Evolutionary conservation across 1,139 yeast species (phyloP), one percentile per base, ranked within the genome.

Genomic region (Pichia norvegensis): DNA sequence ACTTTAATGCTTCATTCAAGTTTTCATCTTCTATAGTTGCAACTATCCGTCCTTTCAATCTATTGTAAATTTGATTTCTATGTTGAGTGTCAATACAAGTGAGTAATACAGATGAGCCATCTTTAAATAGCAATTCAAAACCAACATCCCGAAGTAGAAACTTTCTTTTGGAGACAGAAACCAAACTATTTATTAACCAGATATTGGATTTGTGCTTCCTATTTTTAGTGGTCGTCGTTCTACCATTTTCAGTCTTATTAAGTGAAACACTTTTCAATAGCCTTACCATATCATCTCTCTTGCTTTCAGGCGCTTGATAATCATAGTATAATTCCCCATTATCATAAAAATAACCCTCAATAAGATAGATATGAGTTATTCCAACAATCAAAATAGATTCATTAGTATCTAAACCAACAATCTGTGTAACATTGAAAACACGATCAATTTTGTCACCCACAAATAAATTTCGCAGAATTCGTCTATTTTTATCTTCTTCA

Each of bases 351-450:
- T 81, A 85, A 53, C 80, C 79, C 48, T 79, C 85, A 48, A 84
- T 76, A 54, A 85, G 66, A 57, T 85, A 86, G 14, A 85, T 55
- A 56, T 82, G 79, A 9, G 68, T 67, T 4, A 71, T 65, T 0
- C 95, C 95, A 29, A 82, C 60, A 21, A 86, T 81, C 64, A 86
- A 66, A 41, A 86, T 70, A 31, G 92, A 85, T 57, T 85, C 95
- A 21, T 73, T 67, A 1, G 88, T 79, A 21, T 80, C 85, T 21
- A 86, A 65, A 0, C 95, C 95, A 48, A 81, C 67, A 22, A 86
- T 76, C 44, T 80, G 79, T 49, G 88, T 78, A 2, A 84, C 78
- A 60, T 86, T 86, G 81, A 86, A 80, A n/a, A 86, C 64, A 10
- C 78, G 76, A 14, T 68, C 70, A 25, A 86, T 83, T 45, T 72